These are phyloP conservation scores for Waltergamsia citrina DNA, from an alignment of 2,329 filamentous ascomycete species.

Conservation along the genomic window DNA sequence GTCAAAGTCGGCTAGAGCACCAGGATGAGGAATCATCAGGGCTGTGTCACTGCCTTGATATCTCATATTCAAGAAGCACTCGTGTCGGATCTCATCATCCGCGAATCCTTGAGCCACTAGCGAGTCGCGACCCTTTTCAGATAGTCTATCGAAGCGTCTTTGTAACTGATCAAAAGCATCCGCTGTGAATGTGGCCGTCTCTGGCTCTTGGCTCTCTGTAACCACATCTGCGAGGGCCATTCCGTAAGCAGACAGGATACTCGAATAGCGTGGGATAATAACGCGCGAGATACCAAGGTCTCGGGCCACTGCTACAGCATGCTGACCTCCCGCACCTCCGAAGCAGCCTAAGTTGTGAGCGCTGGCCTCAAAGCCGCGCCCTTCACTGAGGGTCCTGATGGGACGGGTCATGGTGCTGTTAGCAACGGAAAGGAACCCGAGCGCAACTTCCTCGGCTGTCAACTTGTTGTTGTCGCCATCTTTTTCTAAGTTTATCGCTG, in stretches of 20 bases:
- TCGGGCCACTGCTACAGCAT: conserved; percentile 18
- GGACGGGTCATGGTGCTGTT: conserved; percentile 69
- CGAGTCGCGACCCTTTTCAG: conserved; percentile 15
- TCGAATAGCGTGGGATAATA: conserved; percentile 21
- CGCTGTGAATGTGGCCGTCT: conserved; percentile 12
- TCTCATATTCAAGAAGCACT: conserved; percentile 32
- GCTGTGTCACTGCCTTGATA: conserved; percentile 32
- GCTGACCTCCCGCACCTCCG: conserved; percentile 15
- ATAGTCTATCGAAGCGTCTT: conserved; percentile 15
- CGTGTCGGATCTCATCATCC: conserved; percentile 27
- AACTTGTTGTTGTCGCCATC: background rate
- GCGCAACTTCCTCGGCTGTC: conserved; percentile 8
- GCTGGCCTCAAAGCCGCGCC: conserved; percentile 13
- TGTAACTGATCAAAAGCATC: conserved; percentile 8
- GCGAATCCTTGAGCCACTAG: conserved; percentile 27
- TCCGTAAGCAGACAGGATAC: conserved; percentile 23
- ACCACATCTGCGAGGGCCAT: conserved; percentile 22
- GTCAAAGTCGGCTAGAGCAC: conserved; percentile 17
- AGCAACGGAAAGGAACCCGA: conserved; percentile 59
- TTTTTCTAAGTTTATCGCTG: conserved; percentile 12
- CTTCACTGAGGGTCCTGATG: conserved; percentile 33
- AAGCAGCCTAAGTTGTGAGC: conserved; percentile 16
- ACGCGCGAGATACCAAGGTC: conserved; percentile 18
- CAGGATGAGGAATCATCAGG: conserved; percentile 24
- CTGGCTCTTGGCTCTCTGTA: conserved; percentile 18